Base-by-base conservation (phyloP, 2,329 filamentous ascomycete genomes). In the Triangularia setosa region DNA sequence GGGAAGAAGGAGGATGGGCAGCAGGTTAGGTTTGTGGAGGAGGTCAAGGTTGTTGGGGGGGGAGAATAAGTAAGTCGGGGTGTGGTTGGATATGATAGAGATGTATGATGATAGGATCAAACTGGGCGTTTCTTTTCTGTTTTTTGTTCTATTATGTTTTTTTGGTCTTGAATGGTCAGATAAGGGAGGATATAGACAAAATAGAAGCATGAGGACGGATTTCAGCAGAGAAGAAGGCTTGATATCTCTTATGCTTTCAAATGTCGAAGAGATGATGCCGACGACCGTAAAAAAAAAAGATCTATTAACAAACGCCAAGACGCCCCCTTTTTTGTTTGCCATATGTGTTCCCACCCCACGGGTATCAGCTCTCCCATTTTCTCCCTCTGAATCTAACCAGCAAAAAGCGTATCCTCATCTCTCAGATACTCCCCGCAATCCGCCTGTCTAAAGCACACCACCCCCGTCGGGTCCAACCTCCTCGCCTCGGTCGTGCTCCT, bases 371-470 rank as follows among this genome's bases (percentile, higher is more conserved):
- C 35, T 44, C 35, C 3, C 28, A 11, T 1, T 58, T 30, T 16
- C n/a, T 28, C 18, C 27, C 27, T 11, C 44, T 14, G 14, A 33
- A 33, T 52, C 59, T 74, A 84, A 64, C 82, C 80, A 28, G 82
- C 82, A 73, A 89, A 89, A 62, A 89, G 74, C 63, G 84, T 87
- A 74, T 88, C 86, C 75, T 90, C 87, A 72, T 98, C 94, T 74
- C 95, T 87, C 73, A 99, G 81, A 75, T 97, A 99, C 80, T 98
- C 94, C 72, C 95, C 95, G 71, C 91, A 90, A 80, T 99, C 95
- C 0, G 92, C 91, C 79, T 99, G 95, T 69, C 94, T 84, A 79
- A 97, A 98, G 62, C 90, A 90, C 9, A 92, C 90, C 66, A 97
- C 90, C 11, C 90, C 92, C 0, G 95, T 99, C 0, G 95, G 95